These are phyloP conservation scores for Macrolepiota albuminosa DNA, from an alignment of 768 basidiomycete species.

Conservation along the genomic window DNA sequence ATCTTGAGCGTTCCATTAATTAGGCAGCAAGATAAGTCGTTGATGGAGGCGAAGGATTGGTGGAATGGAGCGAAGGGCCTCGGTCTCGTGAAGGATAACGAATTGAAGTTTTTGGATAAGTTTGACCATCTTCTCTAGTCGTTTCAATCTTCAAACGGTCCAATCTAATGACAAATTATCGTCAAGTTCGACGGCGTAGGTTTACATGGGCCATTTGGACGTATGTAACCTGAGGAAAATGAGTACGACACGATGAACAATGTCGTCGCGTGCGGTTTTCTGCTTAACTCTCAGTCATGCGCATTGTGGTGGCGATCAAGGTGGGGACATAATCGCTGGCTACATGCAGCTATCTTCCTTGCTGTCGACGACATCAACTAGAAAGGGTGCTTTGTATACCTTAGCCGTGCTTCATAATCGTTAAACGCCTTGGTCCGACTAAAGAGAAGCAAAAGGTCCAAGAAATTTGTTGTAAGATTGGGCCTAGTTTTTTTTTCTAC, in stretches of 20 bases:
- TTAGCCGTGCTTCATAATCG: no score
- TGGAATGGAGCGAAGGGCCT: constrained; percentile 62
- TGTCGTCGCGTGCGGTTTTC: neutral
- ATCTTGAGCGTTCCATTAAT: constrained; percentile 51
- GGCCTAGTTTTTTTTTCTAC: no score
- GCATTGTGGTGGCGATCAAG: neutral
- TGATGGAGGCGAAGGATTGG: constrained; percentile 61
- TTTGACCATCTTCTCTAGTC: constrained; percentile 7
- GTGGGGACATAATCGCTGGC: no score
- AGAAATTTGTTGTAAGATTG: no score
- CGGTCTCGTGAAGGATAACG: constrained; percentile 18
- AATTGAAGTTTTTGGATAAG: constrained; percentile 15
- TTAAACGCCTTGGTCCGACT: no score
- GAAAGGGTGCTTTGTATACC: no score
- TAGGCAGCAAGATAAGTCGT: constrained; percentile 55
- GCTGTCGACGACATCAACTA: no score
- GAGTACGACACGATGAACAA: no score
- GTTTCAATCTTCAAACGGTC: neutral
- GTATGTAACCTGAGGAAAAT: neutral
- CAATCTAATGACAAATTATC: neutral
- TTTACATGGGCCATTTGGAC: neutral
- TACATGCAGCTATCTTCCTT: neutral
- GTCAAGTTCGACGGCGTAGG: neutral
- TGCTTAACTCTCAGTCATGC: neutral
- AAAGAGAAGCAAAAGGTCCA: no score